These are phyloP conservation scores for Neckera pumila DNA, from an alignment of 225 moss, liverwort and hornwort genomes.

Conservation along the genomic window DNA sequence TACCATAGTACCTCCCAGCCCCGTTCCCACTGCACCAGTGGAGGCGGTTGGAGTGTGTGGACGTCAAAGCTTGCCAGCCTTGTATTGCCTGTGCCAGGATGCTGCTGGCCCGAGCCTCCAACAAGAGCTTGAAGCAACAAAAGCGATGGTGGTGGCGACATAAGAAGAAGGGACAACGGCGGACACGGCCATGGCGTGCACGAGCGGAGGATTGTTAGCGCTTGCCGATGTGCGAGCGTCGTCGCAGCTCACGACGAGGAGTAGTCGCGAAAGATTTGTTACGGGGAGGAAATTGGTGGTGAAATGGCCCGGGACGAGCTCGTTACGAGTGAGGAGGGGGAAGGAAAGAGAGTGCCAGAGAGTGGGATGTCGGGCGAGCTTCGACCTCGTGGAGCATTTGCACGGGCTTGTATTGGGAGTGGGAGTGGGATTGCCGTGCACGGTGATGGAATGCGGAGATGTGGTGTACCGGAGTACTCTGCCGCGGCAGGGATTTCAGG, in stretches of 20 bases:
- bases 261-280: neutral
- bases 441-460: slow-evolving; percentile 99
- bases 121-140: neutral
- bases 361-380: slow-evolving; percentile 44
- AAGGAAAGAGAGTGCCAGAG: neutral
- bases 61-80: slow-evolving; percentile 10
- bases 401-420: slow-evolving; percentile 81
- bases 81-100: neutral
- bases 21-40: neutral
- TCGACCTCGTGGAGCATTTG: slow-evolving; percentile 56
- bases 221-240: neutral
- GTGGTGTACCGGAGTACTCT: slow-evolving; percentile 94
- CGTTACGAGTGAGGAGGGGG: neutral
- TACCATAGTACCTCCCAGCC: neutral
- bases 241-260: neutral
- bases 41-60: slow-evolving; percentile 32
- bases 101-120: neutral
- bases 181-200: slow-evolving; percentile 42
- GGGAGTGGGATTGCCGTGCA: slow-evolving; percentile 95
- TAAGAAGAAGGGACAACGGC: neutral
- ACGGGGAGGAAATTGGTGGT: slow-evolving; percentile 20
- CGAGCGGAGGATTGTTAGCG: slow-evolving; percentile 27
- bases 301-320: slow-evolving; percentile 4
- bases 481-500: slow-evolving; percentile 81
- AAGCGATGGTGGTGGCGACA: neutral